Conservation (phyloP, 345 rosid species). For the Pseudoturritis turrita region DNA sequence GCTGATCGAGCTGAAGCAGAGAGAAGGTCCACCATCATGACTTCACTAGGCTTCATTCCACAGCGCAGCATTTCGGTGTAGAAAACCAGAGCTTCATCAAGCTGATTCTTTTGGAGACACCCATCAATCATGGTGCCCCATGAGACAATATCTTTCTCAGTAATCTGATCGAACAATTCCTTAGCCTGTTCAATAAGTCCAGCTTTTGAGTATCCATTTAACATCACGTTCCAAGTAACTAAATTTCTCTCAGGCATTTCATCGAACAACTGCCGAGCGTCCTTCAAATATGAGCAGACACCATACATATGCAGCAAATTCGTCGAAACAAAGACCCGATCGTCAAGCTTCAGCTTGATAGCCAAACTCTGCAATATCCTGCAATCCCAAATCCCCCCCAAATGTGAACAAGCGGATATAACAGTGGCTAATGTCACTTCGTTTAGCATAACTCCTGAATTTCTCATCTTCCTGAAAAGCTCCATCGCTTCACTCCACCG, state of each 20-base stretch:
- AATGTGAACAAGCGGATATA: constrained; percentile 49
- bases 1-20: constrained; percentile 57
- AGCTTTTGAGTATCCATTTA: constrained; percentile 77
- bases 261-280: constrained; percentile 55
- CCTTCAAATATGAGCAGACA: constrained; percentile 45
- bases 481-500: constrained; percentile 46
- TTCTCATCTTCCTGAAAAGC: constrained; percentile 59
- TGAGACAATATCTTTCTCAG: constrained; percentile 60
- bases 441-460: constrained; percentile 40
- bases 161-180: constrained; percentile 57
- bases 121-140: constrained; percentile 78
- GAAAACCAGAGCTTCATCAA: constrained; percentile 53
- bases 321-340: constrained; percentile 53
- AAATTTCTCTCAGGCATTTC: constrained; percentile 59
- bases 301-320: constrained; percentile 72
- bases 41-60: constrained; percentile 55
- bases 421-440: constrained; percentile 58
- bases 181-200: constrained; percentile 52
- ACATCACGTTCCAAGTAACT: constrained; percentile 85
- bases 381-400: constrained; percentile 52
- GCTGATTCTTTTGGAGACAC: constrained; percentile 43
- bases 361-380: constrained; percentile 60
- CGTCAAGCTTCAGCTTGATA: constrained; percentile 41
- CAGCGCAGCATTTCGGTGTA: constrained; percentile 44
- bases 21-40: constrained; percentile 66